Percentiles rank a stretch among this genome's conserved stretches.
These are phyloP conservation scores for Fusarium tjaetaba DNA, from an alignment of 2,329 filamentous ascomycete genomes.

Conservation along the genomic window DNA sequence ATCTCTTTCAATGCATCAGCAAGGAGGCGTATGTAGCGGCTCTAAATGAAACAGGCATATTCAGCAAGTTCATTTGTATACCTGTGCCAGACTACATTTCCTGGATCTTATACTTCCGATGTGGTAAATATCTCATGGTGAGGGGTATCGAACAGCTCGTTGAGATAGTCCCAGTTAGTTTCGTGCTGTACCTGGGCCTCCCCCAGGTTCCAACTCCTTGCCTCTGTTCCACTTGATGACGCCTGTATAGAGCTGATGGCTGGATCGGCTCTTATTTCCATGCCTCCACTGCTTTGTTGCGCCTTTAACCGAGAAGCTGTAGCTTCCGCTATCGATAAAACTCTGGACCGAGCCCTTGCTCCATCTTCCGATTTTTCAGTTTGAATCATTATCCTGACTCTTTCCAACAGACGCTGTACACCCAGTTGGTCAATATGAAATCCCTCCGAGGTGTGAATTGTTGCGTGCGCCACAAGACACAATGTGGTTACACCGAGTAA, in stretches of 20 bases:
- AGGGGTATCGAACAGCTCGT: no score
- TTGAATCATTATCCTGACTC: neutral
- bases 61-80: no score
- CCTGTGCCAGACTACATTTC: no score
- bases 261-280: neutral
- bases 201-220: neutral
- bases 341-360: neutral
- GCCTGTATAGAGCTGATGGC: neutral
- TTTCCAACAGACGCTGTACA: neutral
- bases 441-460: fast-evolving
- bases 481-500: neutral
- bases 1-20: neutral
- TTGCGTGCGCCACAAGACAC: neutral
- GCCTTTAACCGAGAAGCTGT: neutral
- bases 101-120: no score
- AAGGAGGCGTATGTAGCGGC: neutral
- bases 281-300: neutral
- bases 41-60: neutral
- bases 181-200: neutral
- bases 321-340: neutral
- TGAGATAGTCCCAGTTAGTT: neutral
- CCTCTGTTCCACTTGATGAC: neutral
- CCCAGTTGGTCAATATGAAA: neutral
- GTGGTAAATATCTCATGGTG: no score
- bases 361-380: neutral